phyloP scores from a whole-genome alignment of 176 grass and related monocot species.

The Cymbopogon citratus region DNA sequence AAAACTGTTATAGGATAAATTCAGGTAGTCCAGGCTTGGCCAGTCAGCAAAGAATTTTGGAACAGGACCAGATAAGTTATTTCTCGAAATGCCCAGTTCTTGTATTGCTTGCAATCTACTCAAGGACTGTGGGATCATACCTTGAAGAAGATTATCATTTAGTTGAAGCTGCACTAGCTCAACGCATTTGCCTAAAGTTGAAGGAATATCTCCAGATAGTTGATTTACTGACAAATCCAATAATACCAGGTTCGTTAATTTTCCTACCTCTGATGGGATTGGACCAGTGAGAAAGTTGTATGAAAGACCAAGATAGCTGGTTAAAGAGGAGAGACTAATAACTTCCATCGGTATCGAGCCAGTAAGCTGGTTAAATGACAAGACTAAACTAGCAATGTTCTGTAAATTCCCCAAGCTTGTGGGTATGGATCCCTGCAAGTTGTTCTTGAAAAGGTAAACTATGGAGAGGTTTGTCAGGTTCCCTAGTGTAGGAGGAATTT shows the following conservation, averaged over 20 bases:
- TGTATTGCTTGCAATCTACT: constrained; percentile 4
- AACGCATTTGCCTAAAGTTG: neutral
- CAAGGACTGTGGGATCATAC: constrained; percentile 12
- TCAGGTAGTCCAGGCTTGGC: neutral
- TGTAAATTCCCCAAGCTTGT: constrained; percentile 7
- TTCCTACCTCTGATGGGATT: constrained; percentile 4
- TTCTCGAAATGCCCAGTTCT: neutral
- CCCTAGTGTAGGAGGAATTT: neutral
- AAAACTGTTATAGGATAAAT: constrained; percentile 11
- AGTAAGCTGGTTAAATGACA: constrained; percentile 20
- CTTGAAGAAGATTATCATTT: neutral
- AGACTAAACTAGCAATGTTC: constrained; percentile 8
- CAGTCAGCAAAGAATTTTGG: constrained; percentile 11
- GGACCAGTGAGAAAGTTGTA: constrained; percentile 10
- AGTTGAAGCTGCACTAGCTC: constrained; percentile 6
- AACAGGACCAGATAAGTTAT: constrained; percentile 25
- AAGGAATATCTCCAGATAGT: neutral
- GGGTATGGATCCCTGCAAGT: constrained; percentile 19
- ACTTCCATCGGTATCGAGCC: constrained; percentile 4
- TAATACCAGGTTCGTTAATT: neutral
- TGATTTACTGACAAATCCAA: constrained; percentile 20
- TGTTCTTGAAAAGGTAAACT: constrained; percentile 12
- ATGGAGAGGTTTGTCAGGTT: constrained; percentile 10
- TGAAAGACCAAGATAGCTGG: neutral
- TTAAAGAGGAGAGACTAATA: constrained; percentile 15